Evolutionary conservation across 176 grass and related monocot genomes (phyloP).

Genomic region (Aegilops sharonensis): DNA sequence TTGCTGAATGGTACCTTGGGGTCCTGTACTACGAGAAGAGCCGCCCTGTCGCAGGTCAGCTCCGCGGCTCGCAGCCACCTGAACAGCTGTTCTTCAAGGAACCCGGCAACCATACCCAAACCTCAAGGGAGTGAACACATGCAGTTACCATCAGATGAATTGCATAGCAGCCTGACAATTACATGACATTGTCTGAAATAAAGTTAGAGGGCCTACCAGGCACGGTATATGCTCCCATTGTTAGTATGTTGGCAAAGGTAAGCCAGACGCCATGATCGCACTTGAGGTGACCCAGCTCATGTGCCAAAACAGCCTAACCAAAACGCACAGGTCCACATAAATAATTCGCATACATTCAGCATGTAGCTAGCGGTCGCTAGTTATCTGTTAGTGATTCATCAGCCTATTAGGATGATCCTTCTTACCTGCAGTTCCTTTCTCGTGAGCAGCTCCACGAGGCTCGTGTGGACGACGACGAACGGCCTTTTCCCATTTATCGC

Average conservation of each 20-base stretch:
- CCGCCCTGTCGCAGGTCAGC: constrained; percentile 90
- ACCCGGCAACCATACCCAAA: constrained; percentile 74
- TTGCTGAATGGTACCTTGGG: constrained; percentile 59
- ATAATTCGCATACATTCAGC: neutral
- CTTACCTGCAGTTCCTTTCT: constrained; percentile 84
- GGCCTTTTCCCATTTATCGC: constrained; percentile 89
- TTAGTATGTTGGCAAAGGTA: constrained; percentile 93
- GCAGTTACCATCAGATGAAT: neutral
- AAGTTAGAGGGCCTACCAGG: constrained; percentile 53
- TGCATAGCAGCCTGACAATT: constrained; percentile 25
- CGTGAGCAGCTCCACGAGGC: constrained; percentile 85
- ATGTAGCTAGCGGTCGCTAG: neutral
- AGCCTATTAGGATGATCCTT: neutral
- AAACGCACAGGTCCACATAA: constrained; percentile 32
- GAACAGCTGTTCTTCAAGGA: constrained; percentile 86
- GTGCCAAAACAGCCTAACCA: constrained; percentile 92
- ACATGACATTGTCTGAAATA: neutral
- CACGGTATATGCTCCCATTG: constrained; percentile 72
- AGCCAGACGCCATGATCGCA: constrained; percentile 97
- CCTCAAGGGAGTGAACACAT: constrained; percentile 38
- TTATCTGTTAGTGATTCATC: neutral
- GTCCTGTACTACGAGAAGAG: constrained; percentile 89
- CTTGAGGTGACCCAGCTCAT: constrained; percentile 96
- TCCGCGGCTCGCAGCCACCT: constrained; percentile 91
- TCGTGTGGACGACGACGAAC: constrained; percentile 91